Evolutionary conservation across 2,329 filamentous ascomycete genomes (phyloP), one percentile per base, ranked within the genome.

Genomic region (Endoconidiophora polonica): DNA sequence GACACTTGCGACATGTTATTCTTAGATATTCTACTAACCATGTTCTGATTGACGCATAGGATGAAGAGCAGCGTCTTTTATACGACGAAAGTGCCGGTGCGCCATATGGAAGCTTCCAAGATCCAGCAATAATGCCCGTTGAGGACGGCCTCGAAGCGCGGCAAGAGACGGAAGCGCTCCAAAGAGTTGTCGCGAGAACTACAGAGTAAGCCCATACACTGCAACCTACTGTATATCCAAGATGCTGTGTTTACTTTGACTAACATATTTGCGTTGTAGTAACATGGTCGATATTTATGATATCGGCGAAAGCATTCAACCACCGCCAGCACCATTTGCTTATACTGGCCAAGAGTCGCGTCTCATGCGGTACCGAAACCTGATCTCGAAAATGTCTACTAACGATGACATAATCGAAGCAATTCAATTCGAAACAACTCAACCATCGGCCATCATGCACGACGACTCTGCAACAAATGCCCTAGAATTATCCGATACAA

Each of bases 231-330:
- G 4, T 16, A 6, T 26, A 46, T 49, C 49, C 38, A 39, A 26
- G 52, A 39, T 36, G 53, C 39, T 40, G 42, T 36, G 53, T 39
- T 40, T 26, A 4, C 3, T 7, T 22, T 20, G 41, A 49, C 55
- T 57, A 54, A 57, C 53, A 41, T 48, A 43, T 40, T 4, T 37
- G 29, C 29, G 29, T 12, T 33, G 12, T 36, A 81, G 77, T 58
- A 79, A 80, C 58, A 74, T 81, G 64, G 76, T 81, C 54, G 77
- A 81, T 59, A 75, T 81, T 44, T 81, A 80, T 63, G 76, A 80
- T 55, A 70, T 73, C 36, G 74, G 75, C 20, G 70, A 73, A 52
- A 61, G 64, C 33, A 57, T 59, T 46, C 60, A 54, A 58, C 66
- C 56, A 58, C 63, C 55, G 53, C 60, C 53, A 54, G 58, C 64